phyloP scores from a whole-genome alignment of 768 basidiomycete species.

The Trametes elegans region DNA sequence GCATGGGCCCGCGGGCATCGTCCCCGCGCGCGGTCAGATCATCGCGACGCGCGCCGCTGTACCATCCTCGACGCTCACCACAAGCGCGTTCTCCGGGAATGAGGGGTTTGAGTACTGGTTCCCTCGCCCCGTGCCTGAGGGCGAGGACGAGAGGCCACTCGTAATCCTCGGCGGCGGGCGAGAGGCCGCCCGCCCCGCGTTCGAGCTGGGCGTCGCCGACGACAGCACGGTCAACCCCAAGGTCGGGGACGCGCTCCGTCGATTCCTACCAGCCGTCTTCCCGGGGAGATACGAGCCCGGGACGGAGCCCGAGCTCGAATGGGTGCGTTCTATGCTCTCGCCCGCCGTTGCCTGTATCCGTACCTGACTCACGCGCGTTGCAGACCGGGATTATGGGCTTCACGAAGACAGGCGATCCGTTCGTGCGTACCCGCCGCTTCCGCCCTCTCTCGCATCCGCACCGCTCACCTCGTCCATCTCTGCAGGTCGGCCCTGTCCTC shows the following conservation, averaged over 20 bases:
- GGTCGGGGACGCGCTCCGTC: slow-evolving; percentile 50
- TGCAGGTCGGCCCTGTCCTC: slow-evolving; percentile 62
- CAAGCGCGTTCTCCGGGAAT: slow-evolving; percentile 41
- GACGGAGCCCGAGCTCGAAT: slow-evolving; percentile 71
- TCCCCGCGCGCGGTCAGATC: slow-evolving; percentile 75
- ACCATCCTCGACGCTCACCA: slow-evolving; percentile 37
- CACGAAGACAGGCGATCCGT: slow-evolving; percentile 59
- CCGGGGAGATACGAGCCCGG: slow-evolving; percentile 48
- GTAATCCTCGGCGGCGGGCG: slow-evolving; percentile 76
- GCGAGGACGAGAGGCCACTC: slow-evolving; percentile 44
- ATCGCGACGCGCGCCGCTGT: slow-evolving; percentile 45
- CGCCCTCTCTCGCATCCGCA: neutral
- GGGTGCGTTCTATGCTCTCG: slow-evolving; percentile 48
- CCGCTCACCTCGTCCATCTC: neutral
- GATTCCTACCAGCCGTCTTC: slow-evolving; percentile 59
- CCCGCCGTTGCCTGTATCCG: neutral
- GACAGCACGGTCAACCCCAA: slow-evolving; percentile 51
- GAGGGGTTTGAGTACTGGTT: slow-evolving; percentile 78
- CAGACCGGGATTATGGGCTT: slow-evolving; percentile 86
- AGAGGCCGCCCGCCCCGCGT: slow-evolving; percentile 38
- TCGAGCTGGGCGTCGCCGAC: slow-evolving; percentile 54
- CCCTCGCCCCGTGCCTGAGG: slow-evolving; percentile 49
- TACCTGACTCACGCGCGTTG: neutral
- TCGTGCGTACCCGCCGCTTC: slow-evolving; percentile 45
- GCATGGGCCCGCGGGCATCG: slow-evolving; percentile 49